These are phyloP conservation scores for Colletotrichum salicis DNA, from an alignment of 2,329 filamentous ascomycete genomes.

Conservation along the genomic window DNA sequence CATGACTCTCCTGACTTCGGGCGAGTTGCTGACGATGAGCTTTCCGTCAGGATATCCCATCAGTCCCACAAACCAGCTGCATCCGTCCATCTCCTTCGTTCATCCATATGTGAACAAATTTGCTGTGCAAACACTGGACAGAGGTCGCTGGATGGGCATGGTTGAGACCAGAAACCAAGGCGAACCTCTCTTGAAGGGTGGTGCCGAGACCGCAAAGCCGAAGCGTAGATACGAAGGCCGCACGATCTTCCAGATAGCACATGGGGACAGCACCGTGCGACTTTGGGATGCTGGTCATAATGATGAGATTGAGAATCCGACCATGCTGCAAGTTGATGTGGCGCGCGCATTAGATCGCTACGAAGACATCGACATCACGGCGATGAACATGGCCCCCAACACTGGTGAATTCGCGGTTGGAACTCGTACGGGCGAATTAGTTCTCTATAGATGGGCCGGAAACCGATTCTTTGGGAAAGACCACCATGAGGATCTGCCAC, in stretches of 20 bases:
- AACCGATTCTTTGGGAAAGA: conserved; percentile 80
- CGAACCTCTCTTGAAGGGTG: conserved; percentile 81
- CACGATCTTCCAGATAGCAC: conserved; percentile 86
- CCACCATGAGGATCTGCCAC: conserved; percentile 54
- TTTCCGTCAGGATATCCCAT: conserved; percentile 94
- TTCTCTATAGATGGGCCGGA: conserved; percentile 87
- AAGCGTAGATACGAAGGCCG: conserved; percentile 83
- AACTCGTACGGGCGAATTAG: conserved; percentile 82
- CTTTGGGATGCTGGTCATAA: conserved; percentile 93
- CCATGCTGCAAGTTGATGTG: conserved; percentile 85
- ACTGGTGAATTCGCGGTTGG: conserved; percentile 90
- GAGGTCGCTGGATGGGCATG: conserved; percentile 89
- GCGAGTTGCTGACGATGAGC: conserved; percentile 88
- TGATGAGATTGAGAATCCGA: conserved; percentile 91
- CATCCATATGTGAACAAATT: conserved; percentile 87
- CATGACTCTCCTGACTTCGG: conserved; percentile 81
- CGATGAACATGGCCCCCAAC: conserved; percentile 81
- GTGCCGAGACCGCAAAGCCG: conserved; percentile 75
- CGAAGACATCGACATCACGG: conserved; percentile 78
- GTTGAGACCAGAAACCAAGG: conserved; percentile 84
- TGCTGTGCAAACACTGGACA: conserved; percentile 77
- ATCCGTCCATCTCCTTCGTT: conserved; percentile 86
- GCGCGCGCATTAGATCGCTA: conserved; percentile 83
- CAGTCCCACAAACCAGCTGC: conserved; percentile 90
- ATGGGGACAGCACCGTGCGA: conserved; percentile 90